phyloP scores from a whole-genome alignment of 139 green algal genomes.

The Picochlorum sp. region DNA sequence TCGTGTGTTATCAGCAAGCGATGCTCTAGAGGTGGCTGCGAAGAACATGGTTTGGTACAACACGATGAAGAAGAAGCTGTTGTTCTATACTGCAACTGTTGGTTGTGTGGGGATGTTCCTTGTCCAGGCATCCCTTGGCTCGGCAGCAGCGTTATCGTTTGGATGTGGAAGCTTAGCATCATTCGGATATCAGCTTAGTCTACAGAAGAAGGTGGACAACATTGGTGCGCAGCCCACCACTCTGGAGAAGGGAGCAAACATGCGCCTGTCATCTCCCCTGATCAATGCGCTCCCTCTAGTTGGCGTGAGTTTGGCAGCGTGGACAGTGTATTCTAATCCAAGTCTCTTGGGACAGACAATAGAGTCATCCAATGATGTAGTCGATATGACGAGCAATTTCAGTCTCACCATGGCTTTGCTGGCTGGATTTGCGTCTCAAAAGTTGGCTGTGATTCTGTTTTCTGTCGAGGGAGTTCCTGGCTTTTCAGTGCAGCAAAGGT shows the following conservation, averaged over 20 bases:
- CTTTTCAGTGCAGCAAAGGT: background rate
- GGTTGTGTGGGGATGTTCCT: slow-evolving; percentile 40
- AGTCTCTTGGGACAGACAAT: too few relatives aligned
- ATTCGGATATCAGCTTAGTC: slow-evolving; percentile 61
- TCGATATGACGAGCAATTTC: background rate
- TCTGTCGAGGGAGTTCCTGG: background rate
- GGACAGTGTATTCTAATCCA: too few relatives aligned
- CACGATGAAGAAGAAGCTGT: slow-evolving; percentile 54
- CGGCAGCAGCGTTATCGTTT: slow-evolving; percentile 54
- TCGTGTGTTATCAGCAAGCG: slow-evolving; percentile 35
- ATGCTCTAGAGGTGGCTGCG: slow-evolving; percentile 43
- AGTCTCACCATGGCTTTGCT: background rate
- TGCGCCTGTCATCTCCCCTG: background rate
- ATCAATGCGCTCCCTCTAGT: too few relatives aligned
- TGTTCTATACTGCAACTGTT: slow-evolving; percentile 49
- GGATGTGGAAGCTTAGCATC: slow-evolving; percentile 43
- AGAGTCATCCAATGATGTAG: too few relatives aligned
- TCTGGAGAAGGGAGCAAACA: slow-evolving; percentile 1
- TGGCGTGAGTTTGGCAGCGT: too few relatives aligned
- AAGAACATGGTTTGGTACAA: slow-evolving; percentile 54
- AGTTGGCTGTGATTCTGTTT: slow-evolving; percentile 7
- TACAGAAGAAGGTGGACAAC: slow-evolving; percentile 42
- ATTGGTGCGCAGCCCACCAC: slow-evolving; percentile 6
- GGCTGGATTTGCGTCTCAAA: slow-evolving; percentile 7
- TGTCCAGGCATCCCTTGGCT: slow-evolving; percentile 25